Percentiles rank a stretch among this genome's conserved stretches.
These are phyloP conservation scores for Globisporangium polare DNA, from an alignment of 352 stramenopile species.

Conservation along the genomic window DNA sequence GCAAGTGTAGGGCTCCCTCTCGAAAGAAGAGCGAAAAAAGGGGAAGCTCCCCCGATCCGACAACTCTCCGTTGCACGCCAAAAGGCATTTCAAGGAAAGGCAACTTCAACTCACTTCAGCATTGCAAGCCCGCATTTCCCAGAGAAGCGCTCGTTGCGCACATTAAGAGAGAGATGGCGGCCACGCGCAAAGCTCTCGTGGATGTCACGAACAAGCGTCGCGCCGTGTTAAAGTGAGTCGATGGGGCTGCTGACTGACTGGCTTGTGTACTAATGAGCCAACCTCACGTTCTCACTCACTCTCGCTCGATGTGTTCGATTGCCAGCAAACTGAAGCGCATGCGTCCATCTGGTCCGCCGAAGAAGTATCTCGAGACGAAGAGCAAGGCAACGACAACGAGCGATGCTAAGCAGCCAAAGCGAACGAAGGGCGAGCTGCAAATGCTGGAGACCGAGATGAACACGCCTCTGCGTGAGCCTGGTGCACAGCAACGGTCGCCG, in stretches of 20 bases:
- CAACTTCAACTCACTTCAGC: constrained; percentile 12
- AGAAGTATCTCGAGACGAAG: background rate
- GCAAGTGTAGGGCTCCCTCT: too few species aligned
- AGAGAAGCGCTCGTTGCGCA: background rate
- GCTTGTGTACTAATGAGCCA: background rate
- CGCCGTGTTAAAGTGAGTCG: background rate
- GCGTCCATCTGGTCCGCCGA: background rate
- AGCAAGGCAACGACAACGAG: background rate
- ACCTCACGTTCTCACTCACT: background rate
- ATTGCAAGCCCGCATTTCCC: constrained; percentile 1
- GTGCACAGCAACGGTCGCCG: background rate
- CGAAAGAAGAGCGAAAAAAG: background rate
- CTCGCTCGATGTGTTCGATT: background rate
- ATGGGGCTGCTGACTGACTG: background rate
- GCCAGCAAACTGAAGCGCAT: background rate
- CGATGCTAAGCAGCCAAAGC: background rate
- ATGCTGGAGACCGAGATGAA: background rate
- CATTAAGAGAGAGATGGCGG: background rate
- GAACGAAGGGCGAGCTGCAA: background rate
- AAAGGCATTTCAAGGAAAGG: constrained; percentile 3
- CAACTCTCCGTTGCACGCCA: background rate
- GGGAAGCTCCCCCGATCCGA: background rate
- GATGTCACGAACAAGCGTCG: constrained; percentile 9
- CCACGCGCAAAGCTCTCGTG: background rate
- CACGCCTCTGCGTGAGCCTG: background rate